A percentile compares a stretch with the other conserved stretches of the same genome.
phyloP scores from a whole-genome alignment of 2,329 filamentous ascomycete species.

The Colletotrichum gloeosporioides region DNA sequence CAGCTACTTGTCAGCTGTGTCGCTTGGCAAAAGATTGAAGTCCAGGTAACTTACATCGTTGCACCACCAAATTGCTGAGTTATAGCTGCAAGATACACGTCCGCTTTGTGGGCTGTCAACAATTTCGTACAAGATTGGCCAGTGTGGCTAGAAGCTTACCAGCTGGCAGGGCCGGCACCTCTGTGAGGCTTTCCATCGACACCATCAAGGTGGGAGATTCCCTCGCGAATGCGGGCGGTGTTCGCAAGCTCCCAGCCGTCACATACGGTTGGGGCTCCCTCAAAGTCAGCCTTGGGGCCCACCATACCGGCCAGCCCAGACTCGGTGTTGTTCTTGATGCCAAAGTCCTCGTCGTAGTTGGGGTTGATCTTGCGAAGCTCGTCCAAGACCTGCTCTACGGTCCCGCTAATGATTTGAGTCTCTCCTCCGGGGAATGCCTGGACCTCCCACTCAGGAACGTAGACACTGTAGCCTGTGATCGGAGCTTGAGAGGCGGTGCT shows the following conservation, averaged over 20 bases:
- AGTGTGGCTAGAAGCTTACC: neutral
- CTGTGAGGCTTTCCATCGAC: slow-evolving; percentile 17
- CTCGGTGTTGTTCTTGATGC: neutral
- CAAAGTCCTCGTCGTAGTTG: neutral
- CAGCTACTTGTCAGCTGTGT: neutral
- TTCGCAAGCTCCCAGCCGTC: slow-evolving; percentile 5
- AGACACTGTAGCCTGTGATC: neutral
- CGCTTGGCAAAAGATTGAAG: neutral
- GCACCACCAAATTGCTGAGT: slow-evolving; percentile 28
- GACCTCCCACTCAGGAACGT: slow-evolving; percentile 10
- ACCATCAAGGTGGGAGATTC: slow-evolving; percentile 11
- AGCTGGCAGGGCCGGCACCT: slow-evolving; percentile 16
- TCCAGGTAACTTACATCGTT: slow-evolving; percentile 22
- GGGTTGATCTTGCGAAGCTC: slow-evolving; percentile 11
- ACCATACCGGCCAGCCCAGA: neutral
- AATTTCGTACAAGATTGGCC: neutral
- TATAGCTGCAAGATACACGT: slow-evolving; percentile 16
- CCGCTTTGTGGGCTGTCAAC: neutral
- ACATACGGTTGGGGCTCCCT: neutral
- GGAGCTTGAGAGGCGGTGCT: neutral
- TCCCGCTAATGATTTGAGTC: slow-evolving; percentile 8
- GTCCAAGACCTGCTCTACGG: slow-evolving; percentile 11
- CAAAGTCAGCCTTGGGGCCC: neutral
- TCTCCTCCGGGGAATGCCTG: slow-evolving; percentile 8
- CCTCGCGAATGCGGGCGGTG: neutral